Evolutionary conservation across 2,329 filamentous ascomycete genomes (phyloP).

Genomic region (Dichotomopilus funicola): DNA sequence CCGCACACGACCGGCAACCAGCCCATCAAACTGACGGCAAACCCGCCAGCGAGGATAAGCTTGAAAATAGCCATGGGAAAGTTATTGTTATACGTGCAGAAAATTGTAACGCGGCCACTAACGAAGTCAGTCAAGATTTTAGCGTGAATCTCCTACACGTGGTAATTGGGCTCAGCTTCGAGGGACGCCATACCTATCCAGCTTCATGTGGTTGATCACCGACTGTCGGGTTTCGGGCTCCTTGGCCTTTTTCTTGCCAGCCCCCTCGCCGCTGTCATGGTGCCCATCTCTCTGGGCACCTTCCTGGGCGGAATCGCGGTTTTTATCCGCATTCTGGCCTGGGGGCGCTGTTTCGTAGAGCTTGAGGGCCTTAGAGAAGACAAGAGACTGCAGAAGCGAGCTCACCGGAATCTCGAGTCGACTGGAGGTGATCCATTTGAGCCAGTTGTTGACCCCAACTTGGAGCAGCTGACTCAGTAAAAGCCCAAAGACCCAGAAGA

Average conservation of each 20-base stretch:
- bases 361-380: constrained; percentile 32
- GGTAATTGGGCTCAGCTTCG: neutral
- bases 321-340: constrained; percentile 15
- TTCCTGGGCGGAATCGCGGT: constrained; percentile 9
- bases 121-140: neutral
- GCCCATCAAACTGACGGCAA: constrained; percentile 28
- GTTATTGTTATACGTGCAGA: constrained; percentile 30
- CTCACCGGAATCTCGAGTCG: constrained; percentile 29
- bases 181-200: constrained; percentile 26
- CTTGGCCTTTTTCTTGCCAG: constrained; percentile 14
- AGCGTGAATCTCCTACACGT: neutral
- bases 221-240: constrained; percentile 28
- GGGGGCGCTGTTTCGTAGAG: constrained; percentile 30
- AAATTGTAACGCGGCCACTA: constrained; percentile 28
- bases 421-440: constrained; percentile 31
- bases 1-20: constrained; percentile 30
- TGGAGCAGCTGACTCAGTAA: constrained; percentile 28
- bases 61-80: constrained; percentile 31
- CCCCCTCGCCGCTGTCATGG: constrained; percentile 1
- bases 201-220: constrained; percentile 33
- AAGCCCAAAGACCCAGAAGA: constrained; percentile 30
- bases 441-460: constrained; percentile 27
- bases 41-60: constrained; percentile 28
- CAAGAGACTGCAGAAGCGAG: constrained; percentile 30
- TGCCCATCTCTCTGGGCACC: neutral